Base-by-base conservation (phyloP, 169 alveolate species). In the Amoebophrya sp. region DNA sequence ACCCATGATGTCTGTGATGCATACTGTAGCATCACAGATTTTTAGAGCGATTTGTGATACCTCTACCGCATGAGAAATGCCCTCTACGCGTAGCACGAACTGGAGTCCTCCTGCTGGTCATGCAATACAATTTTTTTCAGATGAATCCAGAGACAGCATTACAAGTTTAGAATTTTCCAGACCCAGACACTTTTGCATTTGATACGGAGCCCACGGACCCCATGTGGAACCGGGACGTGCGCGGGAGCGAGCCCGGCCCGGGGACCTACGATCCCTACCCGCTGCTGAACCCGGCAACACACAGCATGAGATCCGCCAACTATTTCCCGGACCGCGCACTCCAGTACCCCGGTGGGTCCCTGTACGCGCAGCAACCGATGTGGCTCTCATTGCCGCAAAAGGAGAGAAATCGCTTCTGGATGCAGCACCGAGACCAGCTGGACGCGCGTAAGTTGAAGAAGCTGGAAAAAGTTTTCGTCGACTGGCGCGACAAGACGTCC, bases 321-420 rank as follows among this genome's bases (percentile, higher is more conserved):
- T 41, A 41, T 12, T 41, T 41, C 35, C 35, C 83, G 10, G 83
- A 66, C 83, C 83, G 83, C 29, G 83, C 1, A 25, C 35, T 18
- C 35, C 83, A 66, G 83, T 18, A 66, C 83, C 35, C 83, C 35
- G 83, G 83, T 66, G 39, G 83, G 7, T 7, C 32, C 18, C 35
- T 66, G 83, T 66, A 66, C 83, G 83, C 83, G 32, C 83, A 66
- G 35, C 83, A 66, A 25, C 83, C 83, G 83, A 66, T 66, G 83
- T 66, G 29, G 29, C 83, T 66, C 10, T 66, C 83, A 25, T 25
- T 66, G 12, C 83, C 83, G 35, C 35, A 12, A 25, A 66, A 66
- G 83, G 83, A 66, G 18, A 66, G 83, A 25, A 66, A 66, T 25
- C 29, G 35, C 7, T 66, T 66, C 35, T 66, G 83, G 83, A n/a